These are phyloP conservation scores for Mucor ambiguus DNA, from an alignment of 371 early-diverging fungal species.

Conservation along the genomic window DNA sequence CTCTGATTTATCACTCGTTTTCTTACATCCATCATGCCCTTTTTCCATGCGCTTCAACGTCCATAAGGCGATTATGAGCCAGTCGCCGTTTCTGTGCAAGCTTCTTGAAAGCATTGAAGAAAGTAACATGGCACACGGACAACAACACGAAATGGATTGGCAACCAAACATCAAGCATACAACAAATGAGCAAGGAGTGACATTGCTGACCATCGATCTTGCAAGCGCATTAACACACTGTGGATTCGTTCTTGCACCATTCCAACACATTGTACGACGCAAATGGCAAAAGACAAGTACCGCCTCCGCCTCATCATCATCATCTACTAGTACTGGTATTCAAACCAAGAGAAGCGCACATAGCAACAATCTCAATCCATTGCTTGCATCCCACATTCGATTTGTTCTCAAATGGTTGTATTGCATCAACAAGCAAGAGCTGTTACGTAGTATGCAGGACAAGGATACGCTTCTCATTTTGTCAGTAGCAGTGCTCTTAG, in stretches of 20 bases:
- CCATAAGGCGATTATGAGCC: conserved; percentile 44
- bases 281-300: conserved; percentile 39
- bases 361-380: conserved; percentile 11
- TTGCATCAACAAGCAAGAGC: conserved; percentile 19
- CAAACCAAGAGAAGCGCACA: not conserved
- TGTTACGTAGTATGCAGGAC: conserved; percentile 28
- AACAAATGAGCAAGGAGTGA: not conserved
- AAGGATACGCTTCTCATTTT: conserved; percentile 42
- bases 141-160: not conserved
- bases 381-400: conserved; percentile 45
- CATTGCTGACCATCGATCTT: conserved; percentile 36
- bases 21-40: conserved; percentile 45
- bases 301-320: too few relatives aligned
- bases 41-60: conserved; percentile 47
- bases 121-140: not conserved
- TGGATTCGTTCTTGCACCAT: conserved; percentile 43
- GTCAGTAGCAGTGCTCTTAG: conserved; percentile 41
- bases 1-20: conserved; percentile 41
- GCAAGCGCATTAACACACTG: conserved; percentile 33
- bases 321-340: not conserved
- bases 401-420: conserved; percentile 50
- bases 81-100: conserved; percentile 41
- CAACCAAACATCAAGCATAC: not conserved
- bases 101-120: conserved; percentile 22
- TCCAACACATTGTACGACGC: conserved; percentile 49